phyloP scores from a whole-genome alignment of 2,329 filamentous ascomycete species.

The Didymella pomorum region DNA sequence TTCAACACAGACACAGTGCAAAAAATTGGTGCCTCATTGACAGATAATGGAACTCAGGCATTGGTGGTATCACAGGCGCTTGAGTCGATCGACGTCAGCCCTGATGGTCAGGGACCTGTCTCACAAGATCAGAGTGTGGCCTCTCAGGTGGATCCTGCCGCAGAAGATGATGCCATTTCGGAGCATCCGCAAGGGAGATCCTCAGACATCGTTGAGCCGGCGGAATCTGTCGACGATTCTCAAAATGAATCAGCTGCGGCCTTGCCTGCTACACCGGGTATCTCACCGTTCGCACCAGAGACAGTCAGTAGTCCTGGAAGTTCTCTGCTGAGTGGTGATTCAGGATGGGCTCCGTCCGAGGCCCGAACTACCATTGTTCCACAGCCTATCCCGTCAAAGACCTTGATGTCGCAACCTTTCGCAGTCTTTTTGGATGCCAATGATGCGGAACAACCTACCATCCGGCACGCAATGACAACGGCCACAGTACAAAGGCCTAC shows the following conservation, averaged over 20 bases:
- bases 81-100: background rate
- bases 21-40: no score
- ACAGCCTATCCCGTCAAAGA: background rate
- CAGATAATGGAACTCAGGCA: no score
- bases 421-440: background rate
- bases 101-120: background rate
- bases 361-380: background rate
- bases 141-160: background rate
- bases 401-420: background rate
- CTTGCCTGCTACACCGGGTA: no score
- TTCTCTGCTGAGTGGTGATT: background rate
- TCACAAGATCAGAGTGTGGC: background rate
- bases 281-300: background rate
- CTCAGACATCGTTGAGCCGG: background rate
- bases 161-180: background rate
- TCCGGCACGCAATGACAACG: background rate
- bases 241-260: background rate
- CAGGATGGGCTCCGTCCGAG: background rate
- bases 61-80: background rate
- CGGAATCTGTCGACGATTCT: background rate
- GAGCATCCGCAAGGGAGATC: background rate
- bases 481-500: no score
- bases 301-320: background rate
- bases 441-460: background rate
- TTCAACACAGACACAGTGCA: background rate